Evolutionary conservation across 495 filamentous ascomycete species (phyloP).

Genomic region (Choiromyces venosus): DNA sequence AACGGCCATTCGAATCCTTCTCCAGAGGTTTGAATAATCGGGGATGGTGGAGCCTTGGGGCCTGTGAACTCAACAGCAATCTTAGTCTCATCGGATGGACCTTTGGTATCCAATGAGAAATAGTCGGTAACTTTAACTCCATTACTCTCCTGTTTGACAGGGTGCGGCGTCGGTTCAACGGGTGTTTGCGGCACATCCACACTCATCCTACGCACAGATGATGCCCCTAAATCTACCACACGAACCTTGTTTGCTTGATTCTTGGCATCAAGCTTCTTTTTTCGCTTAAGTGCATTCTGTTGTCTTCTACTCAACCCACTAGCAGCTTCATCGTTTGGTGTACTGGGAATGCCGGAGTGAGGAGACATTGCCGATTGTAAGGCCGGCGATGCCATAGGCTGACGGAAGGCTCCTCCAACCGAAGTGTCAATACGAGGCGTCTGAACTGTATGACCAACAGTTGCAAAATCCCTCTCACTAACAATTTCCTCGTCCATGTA

Average conservation of each 20-base stretch:
- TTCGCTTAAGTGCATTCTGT: conserved; percentile 87
- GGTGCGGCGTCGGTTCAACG: conserved; percentile 58
- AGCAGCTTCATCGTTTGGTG: conserved; percentile 55
- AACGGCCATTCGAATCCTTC: conserved; percentile 89
- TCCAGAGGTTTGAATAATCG: conserved; percentile 52
- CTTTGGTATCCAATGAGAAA: conserved; percentile 70
- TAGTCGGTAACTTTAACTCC: conserved; percentile 60
- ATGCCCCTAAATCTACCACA: conserved; percentile 64
- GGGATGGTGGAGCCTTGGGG: conserved; percentile 55
- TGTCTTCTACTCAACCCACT: conserved; percentile 78
- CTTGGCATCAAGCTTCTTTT: conserved; percentile 76
- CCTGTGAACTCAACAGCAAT: conserved; percentile 96
- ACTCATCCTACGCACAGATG: conserved; percentile 60
- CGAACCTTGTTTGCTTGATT: conserved; percentile 77
- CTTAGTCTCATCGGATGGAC: conserved; percentile 79
- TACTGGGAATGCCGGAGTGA: conserved; percentile 45
- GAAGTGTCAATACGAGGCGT: conserved; percentile 42
- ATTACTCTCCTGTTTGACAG: conserved; percentile 61
- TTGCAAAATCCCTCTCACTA: conserved; percentile 55
- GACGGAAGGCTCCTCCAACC: conserved; percentile 39
- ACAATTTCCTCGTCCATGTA: conserved; percentile 80
- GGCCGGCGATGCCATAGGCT: conserved; percentile 41
- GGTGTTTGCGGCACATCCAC: conserved; percentile 49
- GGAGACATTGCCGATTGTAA: conserved; percentile 51
- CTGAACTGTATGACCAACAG: conserved; percentile 42